Evolutionary conservation across 169 alveolate genomes (phyloP), one percentile per base, ranked within the genome.

Genomic region (Plasmodium inui): DNA sequence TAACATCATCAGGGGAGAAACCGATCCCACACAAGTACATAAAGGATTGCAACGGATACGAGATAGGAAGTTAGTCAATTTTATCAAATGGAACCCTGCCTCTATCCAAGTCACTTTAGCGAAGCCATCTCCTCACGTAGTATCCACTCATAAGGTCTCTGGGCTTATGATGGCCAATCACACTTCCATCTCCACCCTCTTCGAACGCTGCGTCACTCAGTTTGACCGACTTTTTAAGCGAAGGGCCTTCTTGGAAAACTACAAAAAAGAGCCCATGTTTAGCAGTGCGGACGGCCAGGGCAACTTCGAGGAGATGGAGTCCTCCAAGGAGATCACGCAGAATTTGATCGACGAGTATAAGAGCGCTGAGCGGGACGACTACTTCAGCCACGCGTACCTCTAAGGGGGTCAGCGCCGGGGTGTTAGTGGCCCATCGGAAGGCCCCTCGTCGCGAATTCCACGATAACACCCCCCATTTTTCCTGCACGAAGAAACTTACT

Each of bases 11-110:
- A 93, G 96, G 93, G 97, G 98, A 1, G 96, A 95, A 28, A 83
- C 94, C 17, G 96, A 94, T 72, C 97, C 97, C 12, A 92, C 86
- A 10, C 96, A 95, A 70, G 96, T 95, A 19, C 93, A 91, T 28
- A 84, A 84, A 86, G 95, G 98, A 34, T 81, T 96, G 37, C 97
- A 95, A 90, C 72, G 96, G 91, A 92, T 96, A 22, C 53, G 96
- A 67, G 98, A 95, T 79, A 84, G 97, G 83, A 96, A 96, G 72
- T 82, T 96, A 44, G 98, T 97, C 34, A 97, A 98, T 46, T 98
- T 98, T 91, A 98, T 98, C 46, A 98, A 98, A 92, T 99, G 99
- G 99, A 99, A 99, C 30, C 99, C 99, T 10, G 99, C 99, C 50
- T 97, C 99, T 22, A 98, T 99, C 4, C 99, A 98, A 84, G 99